Conservation (phyloP, 2,329 filamentous ascomycete species). For the Ophiostoma pallidulum region DNA sequence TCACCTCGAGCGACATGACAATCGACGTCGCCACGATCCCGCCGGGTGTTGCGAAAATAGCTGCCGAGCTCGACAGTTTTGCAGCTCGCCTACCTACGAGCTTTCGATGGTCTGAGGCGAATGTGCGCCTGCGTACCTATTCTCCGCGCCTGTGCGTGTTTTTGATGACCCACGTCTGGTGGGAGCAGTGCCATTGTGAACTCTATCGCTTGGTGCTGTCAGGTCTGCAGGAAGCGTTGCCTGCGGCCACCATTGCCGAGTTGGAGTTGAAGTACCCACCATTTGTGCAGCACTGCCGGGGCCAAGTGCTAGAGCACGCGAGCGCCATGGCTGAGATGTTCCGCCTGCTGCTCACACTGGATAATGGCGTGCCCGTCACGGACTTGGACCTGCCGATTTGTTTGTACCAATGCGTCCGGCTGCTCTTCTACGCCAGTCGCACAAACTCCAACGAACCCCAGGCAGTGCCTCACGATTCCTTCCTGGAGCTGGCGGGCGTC, state of each 20-base stretch:
- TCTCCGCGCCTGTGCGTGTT: conserved; percentile 48
- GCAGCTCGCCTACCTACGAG: conserved; percentile 43
- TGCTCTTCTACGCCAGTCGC: conserved; percentile 43
- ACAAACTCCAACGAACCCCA: conserved; percentile 33
- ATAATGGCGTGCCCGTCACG: conserved; percentile 40
- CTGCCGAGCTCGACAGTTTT: conserved; percentile 37
- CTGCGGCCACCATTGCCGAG: conserved; percentile 33
- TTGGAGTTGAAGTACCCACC: conserved; percentile 31
- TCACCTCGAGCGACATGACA: conserved; percentile 7
- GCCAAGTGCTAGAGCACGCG: conserved; percentile 45
- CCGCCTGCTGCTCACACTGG: conserved; percentile 39
- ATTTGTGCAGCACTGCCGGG: conserved; percentile 39
- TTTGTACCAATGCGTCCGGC: conserved; percentile 45
- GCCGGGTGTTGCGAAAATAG: conserved; percentile 38
- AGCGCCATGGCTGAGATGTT: conserved; percentile 48
- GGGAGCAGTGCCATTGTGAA: conserved; percentile 49
- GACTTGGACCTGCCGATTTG: conserved; percentile 48
- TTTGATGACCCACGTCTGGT: conserved; percentile 52
- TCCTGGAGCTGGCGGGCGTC: conserved; percentile 40
- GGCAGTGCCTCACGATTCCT: conserved; percentile 29
- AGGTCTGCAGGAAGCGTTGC: conserved; percentile 42
- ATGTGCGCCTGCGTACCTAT: conserved; percentile 45
- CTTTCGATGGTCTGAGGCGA: conserved; percentile 49
- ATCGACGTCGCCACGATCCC: conserved; percentile 24
- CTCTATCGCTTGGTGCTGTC: conserved; percentile 44